phyloP scores from a whole-genome alignment of 305 asterid genomes.

The Euphrasia arctica region DNA sequence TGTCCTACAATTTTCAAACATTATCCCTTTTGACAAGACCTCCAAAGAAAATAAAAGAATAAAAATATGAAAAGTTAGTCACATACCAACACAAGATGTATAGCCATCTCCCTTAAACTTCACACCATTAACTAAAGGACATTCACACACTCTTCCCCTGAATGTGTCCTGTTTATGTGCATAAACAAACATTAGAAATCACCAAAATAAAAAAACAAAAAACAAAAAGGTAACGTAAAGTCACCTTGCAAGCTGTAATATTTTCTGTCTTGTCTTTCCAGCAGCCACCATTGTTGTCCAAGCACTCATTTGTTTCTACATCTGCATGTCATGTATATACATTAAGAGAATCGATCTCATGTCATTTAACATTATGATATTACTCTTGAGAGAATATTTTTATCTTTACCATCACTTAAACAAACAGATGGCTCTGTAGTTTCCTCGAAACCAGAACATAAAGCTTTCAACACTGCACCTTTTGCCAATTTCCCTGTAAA shows the following conservation, averaged over 20 bases:
- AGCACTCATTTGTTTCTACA: slow-evolving; percentile 93
- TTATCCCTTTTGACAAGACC: no score
- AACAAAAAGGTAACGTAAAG: slow-evolving; percentile 19
- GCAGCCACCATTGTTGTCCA: slow-evolving; percentile 93
- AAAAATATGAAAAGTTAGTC: slow-evolving; percentile 20
- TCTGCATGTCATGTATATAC: slow-evolving; percentile 37
- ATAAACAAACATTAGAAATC: slow-evolving; percentile 24
- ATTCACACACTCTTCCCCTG: slow-evolving; percentile 93
- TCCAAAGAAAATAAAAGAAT: background rate
- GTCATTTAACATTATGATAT: slow-evolving; percentile 13
- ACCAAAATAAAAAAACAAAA: slow-evolving; percentile 15
- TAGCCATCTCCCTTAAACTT: slow-evolving; percentile 96
- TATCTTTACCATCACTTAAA: slow-evolving; percentile 70
- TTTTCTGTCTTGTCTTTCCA: slow-evolving; percentile 77
- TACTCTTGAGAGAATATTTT: slow-evolving; percentile 5
- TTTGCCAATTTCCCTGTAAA: slow-evolving; percentile 88
- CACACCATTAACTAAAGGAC: slow-evolving; percentile 91
- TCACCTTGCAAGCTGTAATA: slow-evolving; percentile 94
- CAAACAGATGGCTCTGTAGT: slow-evolving; percentile 98
- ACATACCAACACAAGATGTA: slow-evolving; percentile 71
- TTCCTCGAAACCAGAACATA: slow-evolving; percentile 97
- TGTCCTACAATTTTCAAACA: no score
- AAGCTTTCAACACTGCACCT: slow-evolving; percentile 86
- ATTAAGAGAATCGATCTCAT: background rate
- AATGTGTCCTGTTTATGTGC: slow-evolving; percentile 64